Conservation (phyloP, 331 rosid genomes). For the Rhamnella rubrinervis region DNA sequence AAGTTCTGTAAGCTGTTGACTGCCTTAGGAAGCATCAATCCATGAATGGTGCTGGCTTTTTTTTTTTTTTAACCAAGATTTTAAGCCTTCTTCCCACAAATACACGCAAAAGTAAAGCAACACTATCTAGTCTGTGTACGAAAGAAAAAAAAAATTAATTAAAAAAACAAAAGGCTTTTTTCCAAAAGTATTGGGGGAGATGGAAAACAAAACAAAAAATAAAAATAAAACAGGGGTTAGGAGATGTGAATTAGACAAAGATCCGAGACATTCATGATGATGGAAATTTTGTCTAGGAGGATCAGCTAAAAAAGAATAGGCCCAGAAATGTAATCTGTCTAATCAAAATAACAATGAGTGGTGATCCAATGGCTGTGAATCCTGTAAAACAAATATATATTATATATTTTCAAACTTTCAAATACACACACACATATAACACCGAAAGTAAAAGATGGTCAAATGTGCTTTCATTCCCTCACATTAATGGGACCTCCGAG, state of each 20-base stretch:
- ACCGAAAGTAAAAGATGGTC: conserved; percentile 58
- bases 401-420: too few species aligned
- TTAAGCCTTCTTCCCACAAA: too few species aligned
- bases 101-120: too few species aligned
- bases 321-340: conserved; percentile 15
- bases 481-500: conserved; percentile 58
- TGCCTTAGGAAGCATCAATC: background rate
- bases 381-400: background rate
- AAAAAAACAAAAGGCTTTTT: conserved; percentile 4
- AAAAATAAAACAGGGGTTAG: conserved; percentile 3
- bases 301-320: conserved; percentile 3
- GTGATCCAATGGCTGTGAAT: conserved; percentile 22
- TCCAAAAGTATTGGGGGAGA: conserved; percentile 22
- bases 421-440: conserved; percentile 12
- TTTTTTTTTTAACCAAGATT: too few species aligned
- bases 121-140: too few species aligned
- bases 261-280: conserved; percentile 27
- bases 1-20: background rate
- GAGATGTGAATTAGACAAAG: conserved; percentile 29
- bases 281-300: conserved; percentile 20
- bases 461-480: conserved; percentile 61
- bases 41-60: background rate
- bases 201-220: background rate
- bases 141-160: background rate
- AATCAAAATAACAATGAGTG: conserved; percentile 6